These are phyloP conservation scores for Plasmodium malariae DNA, from an alignment of 169 alveolate genomes.

Conservation along the genomic window DNA sequence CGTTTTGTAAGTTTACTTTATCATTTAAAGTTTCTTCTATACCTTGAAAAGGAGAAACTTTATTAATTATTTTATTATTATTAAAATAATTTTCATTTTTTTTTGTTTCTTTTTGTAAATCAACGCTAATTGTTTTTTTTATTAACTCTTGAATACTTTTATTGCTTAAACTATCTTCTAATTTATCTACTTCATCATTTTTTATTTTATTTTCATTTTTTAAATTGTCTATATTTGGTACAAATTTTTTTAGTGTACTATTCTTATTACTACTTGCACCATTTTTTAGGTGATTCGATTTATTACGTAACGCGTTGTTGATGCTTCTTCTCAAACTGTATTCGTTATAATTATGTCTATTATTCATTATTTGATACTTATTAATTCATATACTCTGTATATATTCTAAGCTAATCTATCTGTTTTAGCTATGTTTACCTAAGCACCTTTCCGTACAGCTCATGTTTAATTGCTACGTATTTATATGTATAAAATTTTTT, in stretches of 20 bases:
- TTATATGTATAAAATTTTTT: too few species aligned
- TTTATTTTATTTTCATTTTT: slow-evolving; percentile 48
- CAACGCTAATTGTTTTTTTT: slow-evolving; percentile 49
- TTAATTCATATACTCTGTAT: too few species aligned
- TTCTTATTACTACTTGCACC: slow-evolving; percentile 23
- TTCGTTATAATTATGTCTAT: slow-evolving; percentile 62
- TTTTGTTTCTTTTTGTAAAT: slow-evolving; percentile 38
- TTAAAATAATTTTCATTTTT: slow-evolving; percentile 27
- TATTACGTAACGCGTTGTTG: slow-evolving; percentile 56
- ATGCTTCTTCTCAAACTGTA: slow-evolving; percentile 76
- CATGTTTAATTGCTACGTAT: too few species aligned
- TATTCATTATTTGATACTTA: slow-evolving; percentile 57
- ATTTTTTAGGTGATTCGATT: slow-evolving; percentile 57
- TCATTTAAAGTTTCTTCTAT: slow-evolving; percentile 16
- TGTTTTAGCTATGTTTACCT: too few species aligned
- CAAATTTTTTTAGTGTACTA: slow-evolving; percentile 49
- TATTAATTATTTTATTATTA: slow-evolving; percentile 20
- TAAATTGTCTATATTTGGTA: slow-evolving; percentile 69
- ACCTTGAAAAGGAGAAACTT: slow-evolving; percentile 20
- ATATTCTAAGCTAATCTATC: too few species aligned
- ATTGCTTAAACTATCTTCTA: slow-evolving; percentile 39
- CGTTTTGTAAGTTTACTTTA: slow-evolving; percentile 20
- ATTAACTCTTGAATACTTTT: slow-evolving; percentile 54
- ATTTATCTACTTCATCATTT: slow-evolving; percentile 29
- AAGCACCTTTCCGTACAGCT: too few species aligned